These are phyloP conservation scores for Cornus controversa DNA, from an alignment of 148 eudicot species.

Conservation along the genomic window DNA sequence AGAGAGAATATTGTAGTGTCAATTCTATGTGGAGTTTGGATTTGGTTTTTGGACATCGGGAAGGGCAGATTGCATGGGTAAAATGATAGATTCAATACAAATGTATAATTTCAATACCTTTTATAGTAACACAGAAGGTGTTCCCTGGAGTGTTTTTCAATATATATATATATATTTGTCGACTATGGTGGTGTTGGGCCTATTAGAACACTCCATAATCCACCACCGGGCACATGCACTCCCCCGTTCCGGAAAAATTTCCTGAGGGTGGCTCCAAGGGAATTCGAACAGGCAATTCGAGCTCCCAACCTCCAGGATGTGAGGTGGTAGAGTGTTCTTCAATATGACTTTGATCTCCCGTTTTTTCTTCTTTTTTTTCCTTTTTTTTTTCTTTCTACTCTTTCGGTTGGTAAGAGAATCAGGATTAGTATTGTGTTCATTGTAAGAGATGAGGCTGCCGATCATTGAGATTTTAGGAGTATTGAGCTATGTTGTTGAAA, in stretches of 20 bases:
- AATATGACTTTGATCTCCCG: neutral
- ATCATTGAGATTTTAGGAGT: neutral
- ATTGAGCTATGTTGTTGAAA: neutral
- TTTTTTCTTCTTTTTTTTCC: neutral
- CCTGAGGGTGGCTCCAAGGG: too few species aligned
- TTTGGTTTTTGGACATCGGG: neutral
- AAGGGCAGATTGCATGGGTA: neutral
- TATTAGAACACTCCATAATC: too few species aligned
- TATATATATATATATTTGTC: too few species aligned
- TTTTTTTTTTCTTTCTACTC: neutral
- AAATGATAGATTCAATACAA: neutral
- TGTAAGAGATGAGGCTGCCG: neutral
- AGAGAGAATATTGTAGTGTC: neutral
- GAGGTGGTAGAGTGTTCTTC: too few species aligned
- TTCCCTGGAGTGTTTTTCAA: neutral
- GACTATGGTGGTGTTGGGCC: too few species aligned
- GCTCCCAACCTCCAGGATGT: too few species aligned
- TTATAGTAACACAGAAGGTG: neutral
- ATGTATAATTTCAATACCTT: neutral
- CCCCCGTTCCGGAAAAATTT: too few species aligned
- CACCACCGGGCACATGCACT: too few species aligned
- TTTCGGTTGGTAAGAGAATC: neutral
- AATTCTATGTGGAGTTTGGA: neutral
- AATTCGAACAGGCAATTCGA: too few species aligned
- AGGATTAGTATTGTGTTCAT: neutral